These are phyloP conservation scores for Lactarius akahatsu DNA, from an alignment of 768 basidiomycete genomes.

Conservation along the genomic window DNA sequence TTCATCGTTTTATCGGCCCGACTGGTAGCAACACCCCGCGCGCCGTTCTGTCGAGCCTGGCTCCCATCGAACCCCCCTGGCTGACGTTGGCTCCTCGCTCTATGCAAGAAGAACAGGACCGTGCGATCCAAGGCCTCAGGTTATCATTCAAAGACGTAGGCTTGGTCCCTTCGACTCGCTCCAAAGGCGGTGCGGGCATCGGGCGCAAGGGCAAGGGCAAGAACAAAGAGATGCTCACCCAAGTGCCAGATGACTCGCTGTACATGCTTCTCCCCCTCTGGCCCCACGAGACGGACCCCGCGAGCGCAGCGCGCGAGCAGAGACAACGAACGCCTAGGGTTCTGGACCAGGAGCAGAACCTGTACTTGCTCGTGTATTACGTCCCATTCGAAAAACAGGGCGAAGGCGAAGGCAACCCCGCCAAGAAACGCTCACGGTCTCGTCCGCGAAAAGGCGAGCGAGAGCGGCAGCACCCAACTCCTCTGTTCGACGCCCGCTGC, in stretches of 20 bases:
- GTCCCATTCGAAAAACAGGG: constrained; percentile 50
- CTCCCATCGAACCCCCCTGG: constrained; percentile 53
- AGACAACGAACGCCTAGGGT: constrained; percentile 29
- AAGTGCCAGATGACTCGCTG: constrained; percentile 64
- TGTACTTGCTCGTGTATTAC: constrained; percentile 81
- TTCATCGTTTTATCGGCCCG: constrained; percentile 24
- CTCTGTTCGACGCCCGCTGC: constrained; percentile 47
- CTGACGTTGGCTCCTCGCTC: constrained; percentile 60
- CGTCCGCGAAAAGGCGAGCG: constrained; percentile 35
- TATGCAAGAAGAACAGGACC: constrained; percentile 65
- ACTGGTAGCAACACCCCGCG: constrained; percentile 27
- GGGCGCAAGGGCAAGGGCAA: constrained; percentile 28
- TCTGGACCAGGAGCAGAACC: constrained; percentile 53
- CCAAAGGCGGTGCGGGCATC: constrained; percentile 29
- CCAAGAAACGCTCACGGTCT: constrained; percentile 47
- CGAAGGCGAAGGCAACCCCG: constrained; percentile 34
- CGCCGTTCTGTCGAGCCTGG: constrained; percentile 34
- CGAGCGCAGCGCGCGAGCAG: constrained; percentile 27
- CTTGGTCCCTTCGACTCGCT: constrained; percentile 53
- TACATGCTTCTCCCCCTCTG: constrained; percentile 88
- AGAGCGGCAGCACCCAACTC: constrained; percentile 20
- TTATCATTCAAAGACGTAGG: constrained; percentile 81
- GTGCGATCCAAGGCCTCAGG: constrained; percentile 67
- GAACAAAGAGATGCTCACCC: constrained; percentile 48
- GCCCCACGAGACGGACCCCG: constrained; percentile 68